A percentile compares a stretch with the other conserved stretches of the same genome.
phyloP scores from a whole-genome alignment of 1,284 basidiomycete species.

The Tremellales sp. region DNA sequence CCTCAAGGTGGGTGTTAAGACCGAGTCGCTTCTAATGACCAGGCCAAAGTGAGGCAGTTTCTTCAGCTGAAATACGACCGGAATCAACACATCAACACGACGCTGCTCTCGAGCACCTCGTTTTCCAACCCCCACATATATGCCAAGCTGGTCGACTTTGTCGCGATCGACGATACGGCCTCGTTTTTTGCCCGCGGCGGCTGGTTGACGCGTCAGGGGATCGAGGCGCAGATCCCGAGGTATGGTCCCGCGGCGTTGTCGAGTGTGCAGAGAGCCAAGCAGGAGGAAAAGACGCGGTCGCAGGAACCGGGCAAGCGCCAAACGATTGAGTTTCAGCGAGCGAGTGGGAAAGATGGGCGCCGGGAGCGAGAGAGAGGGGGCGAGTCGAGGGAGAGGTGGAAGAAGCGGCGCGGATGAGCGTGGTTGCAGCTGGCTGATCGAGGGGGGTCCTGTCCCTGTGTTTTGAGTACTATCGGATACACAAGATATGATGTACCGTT shows the following conservation, averaged over 20 bases:
- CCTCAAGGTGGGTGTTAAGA: slow-evolving; percentile 56
- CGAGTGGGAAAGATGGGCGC: slow-evolving; percentile 37
- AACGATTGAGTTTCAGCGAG: slow-evolving; percentile 63
- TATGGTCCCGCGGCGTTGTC: slow-evolving; percentile 40
- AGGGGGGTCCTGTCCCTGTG: too few species aligned
- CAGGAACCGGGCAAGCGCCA: slow-evolving; percentile 56
- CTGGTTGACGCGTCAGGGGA: slow-evolving; percentile 34
- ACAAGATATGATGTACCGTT: too few species aligned
- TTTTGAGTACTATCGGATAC: too few species aligned
- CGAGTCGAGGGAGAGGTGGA: slow-evolving; percentile 3
- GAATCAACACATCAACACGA: slow-evolving; percentile 87
- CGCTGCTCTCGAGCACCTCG: slow-evolving; percentile 78
- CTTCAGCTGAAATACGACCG: slow-evolving; percentile 67
- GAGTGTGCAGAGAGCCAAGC: slow-evolving; percentile 57
- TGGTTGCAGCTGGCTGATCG: slow-evolving; percentile 11
- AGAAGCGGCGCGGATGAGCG: slow-evolving; percentile 5
- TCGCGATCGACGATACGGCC: slow-evolving; percentile 78
- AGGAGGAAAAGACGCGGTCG: slow-evolving; percentile 55
- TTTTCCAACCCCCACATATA: slow-evolving; percentile 96
- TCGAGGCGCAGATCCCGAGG: slow-evolving; percentile 21
- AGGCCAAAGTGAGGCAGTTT: slow-evolving; percentile 77
- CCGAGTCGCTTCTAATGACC: slow-evolving; percentile 4
- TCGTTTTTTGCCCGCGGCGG: slow-evolving; percentile 65
- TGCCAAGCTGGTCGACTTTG: slow-evolving; percentile 83
- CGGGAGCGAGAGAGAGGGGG: slow-evolving; percentile 3